Conservation (phyloP, 768 basidiomycete species). For the Trametes maxima region DNA sequence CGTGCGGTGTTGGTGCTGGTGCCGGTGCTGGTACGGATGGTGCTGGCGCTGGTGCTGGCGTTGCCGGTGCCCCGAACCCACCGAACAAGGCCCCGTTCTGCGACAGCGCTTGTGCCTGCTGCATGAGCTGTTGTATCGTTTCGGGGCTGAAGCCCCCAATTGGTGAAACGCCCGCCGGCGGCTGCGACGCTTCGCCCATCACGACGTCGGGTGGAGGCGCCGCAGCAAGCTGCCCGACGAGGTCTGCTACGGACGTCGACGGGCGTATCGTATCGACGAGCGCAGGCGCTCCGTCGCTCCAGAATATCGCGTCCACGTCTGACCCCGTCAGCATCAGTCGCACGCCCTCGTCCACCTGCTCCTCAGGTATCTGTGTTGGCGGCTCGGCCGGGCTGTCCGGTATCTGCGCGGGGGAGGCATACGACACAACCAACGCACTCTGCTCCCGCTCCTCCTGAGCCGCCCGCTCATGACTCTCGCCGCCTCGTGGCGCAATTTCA, state of each 20-base stretch:
- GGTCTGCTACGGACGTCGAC: slow-evolving; percentile 62
- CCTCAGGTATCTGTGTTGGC: slow-evolving; percentile 58
- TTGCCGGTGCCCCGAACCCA: slow-evolving; percentile 5
- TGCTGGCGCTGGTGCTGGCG: no score
- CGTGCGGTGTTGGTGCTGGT: slow-evolving; percentile 22
- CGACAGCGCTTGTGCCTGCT: slow-evolving; percentile 40
- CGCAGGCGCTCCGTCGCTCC: slow-evolving; percentile 45
- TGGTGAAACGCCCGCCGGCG: slow-evolving; percentile 33
- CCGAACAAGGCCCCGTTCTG: slow-evolving; percentile 18
- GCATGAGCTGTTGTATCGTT: slow-evolving; percentile 64
- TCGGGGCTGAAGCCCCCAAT: slow-evolving; percentile 55
- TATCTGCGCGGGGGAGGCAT: slow-evolving; percentile 69
- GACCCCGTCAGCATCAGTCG: slow-evolving; percentile 69
- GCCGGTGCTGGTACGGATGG: no score
- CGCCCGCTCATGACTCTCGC: slow-evolving; percentile 66
- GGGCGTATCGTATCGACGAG: slow-evolving; percentile 30
- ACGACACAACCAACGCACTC: slow-evolving; percentile 73
- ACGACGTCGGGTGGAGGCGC: slow-evolving; percentile 44
- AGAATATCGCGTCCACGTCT: slow-evolving; percentile 68
- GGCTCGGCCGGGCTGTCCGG: slow-evolving; percentile 81
- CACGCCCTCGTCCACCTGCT: slow-evolving; percentile 65
- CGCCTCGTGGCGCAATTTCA: slow-evolving; percentile 58
- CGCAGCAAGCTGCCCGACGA: slow-evolving; percentile 64
- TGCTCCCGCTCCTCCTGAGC: slow-evolving; percentile 80
- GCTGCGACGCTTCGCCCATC: slow-evolving; percentile 39